Percentiles rank a stretch among this genome's conserved stretches.
Evolutionary conservation across 495 filamentous ascomycete species (phyloP).

Genomic region (Penicillium maclennaniae): DNA sequence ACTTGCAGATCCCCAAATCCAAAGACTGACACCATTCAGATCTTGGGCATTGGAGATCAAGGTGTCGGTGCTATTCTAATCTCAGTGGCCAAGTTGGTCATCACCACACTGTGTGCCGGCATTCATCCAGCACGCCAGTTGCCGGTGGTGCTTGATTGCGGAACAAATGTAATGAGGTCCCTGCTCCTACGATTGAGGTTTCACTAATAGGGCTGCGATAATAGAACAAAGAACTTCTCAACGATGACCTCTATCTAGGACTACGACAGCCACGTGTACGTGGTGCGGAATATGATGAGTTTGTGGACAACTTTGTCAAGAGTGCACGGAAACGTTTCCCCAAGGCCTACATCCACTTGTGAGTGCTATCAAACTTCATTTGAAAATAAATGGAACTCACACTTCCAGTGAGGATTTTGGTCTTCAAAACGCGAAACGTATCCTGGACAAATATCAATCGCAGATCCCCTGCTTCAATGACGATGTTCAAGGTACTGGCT

Average conservation of each 20-base stretch:
- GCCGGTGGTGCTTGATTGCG: conserved; percentile 83
- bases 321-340: conserved; percentile 67
- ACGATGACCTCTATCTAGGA: conserved; percentile 81
- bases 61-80: conserved; percentile 87
- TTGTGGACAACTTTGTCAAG: conserved; percentile 72
- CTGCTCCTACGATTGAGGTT: not conserved
- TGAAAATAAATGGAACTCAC: not conserved
- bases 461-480: conserved; percentile 86
- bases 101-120: conserved; percentile 81
- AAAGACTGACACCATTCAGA: conserved; percentile 43
- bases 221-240: conserved; percentile 66
- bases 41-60: conserved; percentile 87
- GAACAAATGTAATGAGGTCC: conserved; percentile 58
- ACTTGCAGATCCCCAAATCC: not conserved
- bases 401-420: conserved; percentile 54
- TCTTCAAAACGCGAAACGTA: conserved; percentile 54
- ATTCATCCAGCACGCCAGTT: conserved; percentile 77
- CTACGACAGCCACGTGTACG: conserved; percentile 59
- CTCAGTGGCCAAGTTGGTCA: conserved; percentile 74
- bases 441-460: conserved; percentile 69
- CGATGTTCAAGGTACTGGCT: conserved; percentile 87
- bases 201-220: not conserved
- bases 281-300: conserved; percentile 73
- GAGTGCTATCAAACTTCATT: conserved; percentile 5
- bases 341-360: conserved; percentile 81